These are phyloP conservation scores for Fraxinus floribunda DNA, from an alignment of 305 asterid species.

Conservation along the genomic window DNA sequence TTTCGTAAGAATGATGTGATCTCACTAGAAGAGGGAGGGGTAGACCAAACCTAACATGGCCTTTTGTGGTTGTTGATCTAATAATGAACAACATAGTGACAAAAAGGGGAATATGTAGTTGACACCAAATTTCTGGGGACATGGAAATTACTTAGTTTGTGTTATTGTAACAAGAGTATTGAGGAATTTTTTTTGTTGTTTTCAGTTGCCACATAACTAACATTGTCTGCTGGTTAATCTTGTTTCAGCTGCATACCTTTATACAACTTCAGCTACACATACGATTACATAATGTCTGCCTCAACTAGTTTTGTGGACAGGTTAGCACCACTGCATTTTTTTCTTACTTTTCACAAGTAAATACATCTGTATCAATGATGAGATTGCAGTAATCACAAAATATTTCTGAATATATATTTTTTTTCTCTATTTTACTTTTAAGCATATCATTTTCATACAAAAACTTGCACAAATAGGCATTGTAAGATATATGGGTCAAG, in stretches of 20 bases:
- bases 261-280: constrained; percentile 88
- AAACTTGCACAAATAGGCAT: neutral
- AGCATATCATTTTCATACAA: neutral
- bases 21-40: constrained; percentile 1
- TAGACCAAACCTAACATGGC: neutral
- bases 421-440: constrained; percentile 2
- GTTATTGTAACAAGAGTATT: neutral
- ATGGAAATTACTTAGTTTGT: neutral
- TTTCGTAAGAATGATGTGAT: neutral
- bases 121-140: neutral
- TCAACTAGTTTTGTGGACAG: constrained; percentile 92
- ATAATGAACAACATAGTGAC: neutral
- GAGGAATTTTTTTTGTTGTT: neutral
- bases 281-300: constrained; percentile 83
- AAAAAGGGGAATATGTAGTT: neutral
- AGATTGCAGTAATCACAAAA: neutral
- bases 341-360: neutral
- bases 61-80: neutral
- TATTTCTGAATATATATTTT: neutral
- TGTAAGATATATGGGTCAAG: neutral
- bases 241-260: constrained; percentile 89
- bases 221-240: constrained; percentile 22
- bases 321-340: constrained; percentile 35
- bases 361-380: constrained; percentile 4
- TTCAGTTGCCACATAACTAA: constrained; percentile 23